Conservation (phyloP, 1,139 yeast genomes). For the Pneumocystis carinii region DNA sequence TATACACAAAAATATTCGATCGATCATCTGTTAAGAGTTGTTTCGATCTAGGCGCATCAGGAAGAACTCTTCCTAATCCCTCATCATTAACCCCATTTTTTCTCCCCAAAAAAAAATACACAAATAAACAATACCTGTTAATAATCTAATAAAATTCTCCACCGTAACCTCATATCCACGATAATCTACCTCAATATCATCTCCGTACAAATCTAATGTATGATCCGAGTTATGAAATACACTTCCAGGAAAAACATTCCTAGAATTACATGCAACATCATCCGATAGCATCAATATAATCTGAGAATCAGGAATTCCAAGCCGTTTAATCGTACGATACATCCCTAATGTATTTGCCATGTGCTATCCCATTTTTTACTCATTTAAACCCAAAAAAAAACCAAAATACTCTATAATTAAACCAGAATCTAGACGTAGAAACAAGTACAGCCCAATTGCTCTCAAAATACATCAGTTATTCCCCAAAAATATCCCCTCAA, state of each 20-base stretch:
- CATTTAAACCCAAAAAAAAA: background rate
- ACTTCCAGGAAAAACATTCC: constrained; percentile 91
- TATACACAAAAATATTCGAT: constrained; percentile 80
- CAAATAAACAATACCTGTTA: constrained; percentile 41
- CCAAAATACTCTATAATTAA: constrained; percentile 50
- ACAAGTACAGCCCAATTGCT: constrained; percentile 93
- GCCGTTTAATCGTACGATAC: constrained; percentile 85
- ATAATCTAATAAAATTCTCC: constrained; percentile 74
- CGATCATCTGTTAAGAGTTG: constrained; percentile 82
- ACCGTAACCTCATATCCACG: constrained; percentile 97
- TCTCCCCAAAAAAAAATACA: constrained; percentile 1
- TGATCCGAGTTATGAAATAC: constrained; percentile 90
- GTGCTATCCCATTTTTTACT: constrained; percentile 28
- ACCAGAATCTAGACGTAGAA: constrained; percentile 94
- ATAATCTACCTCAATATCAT: constrained; percentile 87
- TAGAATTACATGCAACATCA: constrained; percentile 91
- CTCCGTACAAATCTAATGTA: constrained; percentile 88
- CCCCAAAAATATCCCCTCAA: background rate
- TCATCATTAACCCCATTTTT: background rate
- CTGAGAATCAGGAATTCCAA: constrained; percentile 96
- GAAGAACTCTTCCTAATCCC: constrained; percentile 58
- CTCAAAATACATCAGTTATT: background rate
- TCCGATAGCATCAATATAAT: constrained; percentile 91
- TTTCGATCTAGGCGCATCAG: constrained; percentile 82
- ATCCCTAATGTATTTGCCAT: constrained; percentile 92